Evolutionary conservation across 768 basidiomycete species (phyloP).

Genomic region (Tricholoma furcatifolium): DNA sequence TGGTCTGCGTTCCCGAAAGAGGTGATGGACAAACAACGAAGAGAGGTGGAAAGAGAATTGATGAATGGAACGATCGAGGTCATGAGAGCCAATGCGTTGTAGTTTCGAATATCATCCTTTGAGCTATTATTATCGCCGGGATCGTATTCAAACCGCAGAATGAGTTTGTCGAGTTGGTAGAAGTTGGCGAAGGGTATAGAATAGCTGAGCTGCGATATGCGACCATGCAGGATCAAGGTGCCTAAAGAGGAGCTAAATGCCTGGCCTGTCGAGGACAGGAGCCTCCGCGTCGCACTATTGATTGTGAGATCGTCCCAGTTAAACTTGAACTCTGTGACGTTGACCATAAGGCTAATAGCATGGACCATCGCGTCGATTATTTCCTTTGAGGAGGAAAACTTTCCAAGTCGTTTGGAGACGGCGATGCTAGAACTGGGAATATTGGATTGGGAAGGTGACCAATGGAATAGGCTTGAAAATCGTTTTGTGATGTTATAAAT

Average conservation of each 20-base stretch:
- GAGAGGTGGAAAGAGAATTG: constrained; percentile 20
- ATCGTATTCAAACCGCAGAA: too few relatives aligned
- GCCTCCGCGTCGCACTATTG: constrained; percentile 23
- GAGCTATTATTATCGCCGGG: too few relatives aligned
- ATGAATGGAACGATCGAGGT: constrained; percentile 30
- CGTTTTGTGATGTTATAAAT: neutral
- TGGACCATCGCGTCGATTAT: constrained; percentile 28
- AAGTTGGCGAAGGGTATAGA: constrained; percentile 34
- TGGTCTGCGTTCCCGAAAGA: constrained; percentile 30
- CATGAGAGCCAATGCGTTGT: constrained; percentile 21
- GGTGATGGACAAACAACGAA: constrained; percentile 29
- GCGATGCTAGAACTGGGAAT: neutral
- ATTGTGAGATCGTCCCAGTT: constrained; percentile 37
- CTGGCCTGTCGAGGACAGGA: constrained; percentile 25
- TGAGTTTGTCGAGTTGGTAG: constrained; percentile 28
- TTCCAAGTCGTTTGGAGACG: neutral
- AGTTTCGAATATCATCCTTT: too few relatives aligned
- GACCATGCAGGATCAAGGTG: constrained; percentile 32
- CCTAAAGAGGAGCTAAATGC: too few relatives aligned
- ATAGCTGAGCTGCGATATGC: constrained; percentile 29
- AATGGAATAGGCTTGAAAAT: neutral
- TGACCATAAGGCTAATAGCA: constrained; percentile 31
- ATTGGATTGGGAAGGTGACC: neutral
- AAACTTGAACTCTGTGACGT: constrained; percentile 30
- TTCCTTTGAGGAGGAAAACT: constrained; percentile 15